Evolutionary conservation across 176 grass and related monocot species (phyloP).

Genomic region (Avena atlantica): DNA sequence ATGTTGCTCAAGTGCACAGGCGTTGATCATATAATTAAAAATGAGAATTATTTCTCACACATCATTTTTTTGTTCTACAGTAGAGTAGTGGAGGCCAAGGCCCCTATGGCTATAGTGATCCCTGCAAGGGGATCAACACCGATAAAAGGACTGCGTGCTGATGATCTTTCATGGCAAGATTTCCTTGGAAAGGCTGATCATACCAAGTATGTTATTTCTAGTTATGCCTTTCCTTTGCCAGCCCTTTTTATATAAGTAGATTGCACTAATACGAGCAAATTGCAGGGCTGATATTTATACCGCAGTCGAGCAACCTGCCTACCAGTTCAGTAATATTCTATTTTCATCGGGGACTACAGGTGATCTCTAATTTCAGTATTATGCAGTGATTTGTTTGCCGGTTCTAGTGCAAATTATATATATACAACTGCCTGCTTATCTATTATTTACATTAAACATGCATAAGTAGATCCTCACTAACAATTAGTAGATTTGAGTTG

Average conservation of each 20-base stretch:
- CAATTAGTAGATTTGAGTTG: slow-evolving; percentile 29
- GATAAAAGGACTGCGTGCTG: slow-evolving; percentile 62
- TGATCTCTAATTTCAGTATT: slow-evolving; percentile 40
- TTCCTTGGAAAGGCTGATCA: slow-evolving; percentile 71
- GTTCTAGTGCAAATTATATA: slow-evolving; percentile 3
- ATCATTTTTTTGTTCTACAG: slow-evolving; percentile 57
- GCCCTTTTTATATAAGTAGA: background rate
- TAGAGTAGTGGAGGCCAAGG: slow-evolving; percentile 86
- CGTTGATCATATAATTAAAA: background rate
- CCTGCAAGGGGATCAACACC: slow-evolving; percentile 63
- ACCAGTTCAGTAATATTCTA: slow-evolving; percentile 84
- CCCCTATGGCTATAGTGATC: slow-evolving; percentile 78
- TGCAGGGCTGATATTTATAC: slow-evolving; percentile 68
- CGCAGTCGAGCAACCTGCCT: slow-evolving; percentile 69
- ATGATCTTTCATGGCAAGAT: slow-evolving; percentile 86
- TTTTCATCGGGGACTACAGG: slow-evolving; percentile 99
- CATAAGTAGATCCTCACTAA: background rate
- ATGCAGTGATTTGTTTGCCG: slow-evolving; percentile 1
- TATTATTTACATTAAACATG: background rate
- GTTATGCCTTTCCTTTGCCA: slow-evolving; percentile 34
- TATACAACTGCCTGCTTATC: slow-evolving; percentile 6
- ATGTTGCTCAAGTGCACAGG: slow-evolving; percentile 23
- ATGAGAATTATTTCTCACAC: slow-evolving; percentile 47
- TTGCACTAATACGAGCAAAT: slow-evolving; percentile 35
- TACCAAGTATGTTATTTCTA: slow-evolving; percentile 57